Evolutionary conservation across 306 rosid species (phyloP), one percentile per base, ranked within the genome.

Genomic region (Prunus dulcis): DNA sequence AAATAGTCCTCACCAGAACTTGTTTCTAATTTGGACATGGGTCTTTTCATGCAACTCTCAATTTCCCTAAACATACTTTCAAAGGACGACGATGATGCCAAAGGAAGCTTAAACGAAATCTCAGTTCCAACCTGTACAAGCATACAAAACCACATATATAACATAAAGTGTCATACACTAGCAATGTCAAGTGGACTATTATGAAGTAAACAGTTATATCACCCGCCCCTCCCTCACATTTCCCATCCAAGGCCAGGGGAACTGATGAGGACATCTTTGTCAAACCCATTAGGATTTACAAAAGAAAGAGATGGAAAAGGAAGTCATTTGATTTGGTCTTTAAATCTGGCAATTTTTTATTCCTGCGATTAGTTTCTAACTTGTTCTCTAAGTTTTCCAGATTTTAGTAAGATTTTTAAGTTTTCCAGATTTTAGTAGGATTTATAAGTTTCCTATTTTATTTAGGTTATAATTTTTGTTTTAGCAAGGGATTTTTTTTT

Each of bases 21-120:
- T 60, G 78, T 80, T 80, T 84, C 83, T 74, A 76, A 70, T 73
- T 73, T 71, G 30, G 72, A 76, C 79, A 52, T 73, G 60, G 95
- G 82, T 76, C 79, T 84, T 72, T 47, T 77, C 93, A 89, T 89
- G 88, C 87, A 94, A 83, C 87, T 87, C 91, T 94, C 98, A 80
- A 94, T 94, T 88, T 94, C 98, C 87, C 97, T 84, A 72, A 94
- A 94, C 97, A 94, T 86, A 82, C 84, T 78, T 79, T 92, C 97
- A 72, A 94, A 94, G 70, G 90, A 91, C 17, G 90, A 77, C 50
- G 98, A 89, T 71, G 98, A 94, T 58, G 93, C 85, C 84, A 94
- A 76, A 64, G 98, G 98, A 87, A 94, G 98, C 91, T 95, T 92
- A 78, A 94, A 94, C 78, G 96, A 94, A 83, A 94, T 90, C 89